These are phyloP conservation scores for Lentinus tigrinus DNA, from an alignment of 768 basidiomycete genomes.

Conservation along the genomic window DNA sequence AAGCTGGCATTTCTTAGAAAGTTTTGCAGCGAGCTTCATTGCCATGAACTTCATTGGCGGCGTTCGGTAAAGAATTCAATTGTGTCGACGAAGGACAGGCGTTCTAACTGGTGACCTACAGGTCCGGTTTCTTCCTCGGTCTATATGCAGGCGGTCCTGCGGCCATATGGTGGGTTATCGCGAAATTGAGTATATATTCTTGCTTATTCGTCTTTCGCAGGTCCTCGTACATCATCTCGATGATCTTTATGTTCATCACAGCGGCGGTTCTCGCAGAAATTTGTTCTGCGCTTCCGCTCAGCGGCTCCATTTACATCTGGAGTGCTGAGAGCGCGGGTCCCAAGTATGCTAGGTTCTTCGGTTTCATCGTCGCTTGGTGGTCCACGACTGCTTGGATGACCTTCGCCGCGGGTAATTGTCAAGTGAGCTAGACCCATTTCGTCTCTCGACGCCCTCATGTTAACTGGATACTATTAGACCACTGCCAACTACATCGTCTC, in stretches of 20 bases:
- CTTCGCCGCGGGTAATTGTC: conserved; percentile 84
- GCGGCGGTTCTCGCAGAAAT: conserved; percentile 87
- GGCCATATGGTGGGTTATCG: conserved; percentile 66
- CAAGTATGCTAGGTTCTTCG: conserved; percentile 82
- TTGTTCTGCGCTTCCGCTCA: conserved; percentile 83
- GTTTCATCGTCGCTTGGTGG: conserved; percentile 94
- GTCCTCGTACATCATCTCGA: conserved; percentile 82
- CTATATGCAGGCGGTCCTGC: conserved; percentile 84
- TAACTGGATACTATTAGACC: conserved; percentile 55
- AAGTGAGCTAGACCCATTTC: conserved; percentile 48
- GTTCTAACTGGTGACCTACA: conserved; percentile 27
- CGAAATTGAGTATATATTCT: background rate
- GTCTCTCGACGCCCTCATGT: background rate
- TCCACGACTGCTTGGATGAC: conserved; percentile 96
- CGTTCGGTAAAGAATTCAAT: conserved; percentile 53
- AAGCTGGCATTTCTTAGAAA: conserved; percentile 80
- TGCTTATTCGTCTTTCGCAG: conserved; percentile 36
- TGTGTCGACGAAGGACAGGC: background rate
- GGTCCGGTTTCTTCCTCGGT: conserved; percentile 78
- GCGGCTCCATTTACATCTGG: conserved; percentile 94
- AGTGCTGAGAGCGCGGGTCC: conserved; percentile 90
- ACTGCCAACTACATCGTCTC: conserved; percentile 91
- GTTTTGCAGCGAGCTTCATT: conserved; percentile 84
- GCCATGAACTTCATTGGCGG: conserved; percentile 90
- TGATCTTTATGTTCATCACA: conserved; percentile 86